Conservation (phyloP, 2,329 filamentous ascomycete genomes). For the Epichloe hybrida region DNA sequence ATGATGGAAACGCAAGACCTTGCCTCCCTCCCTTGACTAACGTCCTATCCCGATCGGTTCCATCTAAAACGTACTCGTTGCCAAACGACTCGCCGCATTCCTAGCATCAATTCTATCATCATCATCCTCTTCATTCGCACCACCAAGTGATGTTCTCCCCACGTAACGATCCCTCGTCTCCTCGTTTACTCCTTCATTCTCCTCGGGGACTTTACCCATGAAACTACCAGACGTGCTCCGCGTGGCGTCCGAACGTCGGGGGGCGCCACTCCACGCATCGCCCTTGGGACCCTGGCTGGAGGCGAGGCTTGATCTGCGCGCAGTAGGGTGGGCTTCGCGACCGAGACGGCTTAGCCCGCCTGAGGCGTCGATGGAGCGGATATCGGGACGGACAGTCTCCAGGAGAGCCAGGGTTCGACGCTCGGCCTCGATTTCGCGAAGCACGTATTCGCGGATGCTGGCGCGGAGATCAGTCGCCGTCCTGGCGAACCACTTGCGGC, state of each 20-base stretch:
- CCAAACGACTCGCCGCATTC: constrained; percentile 87
- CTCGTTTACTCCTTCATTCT: constrained; percentile 35
- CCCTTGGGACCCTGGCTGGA: constrained; percentile 91
- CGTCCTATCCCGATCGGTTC: no score
- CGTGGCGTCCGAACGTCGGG: constrained; percentile 61
- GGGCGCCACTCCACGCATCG: constrained; percentile 95
- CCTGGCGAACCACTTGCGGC: constrained; percentile 78
- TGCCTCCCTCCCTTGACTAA: no score
- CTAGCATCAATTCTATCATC: constrained; percentile 89
- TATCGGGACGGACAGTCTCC: constrained; percentile 87
- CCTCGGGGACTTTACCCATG: constrained; percentile 50
- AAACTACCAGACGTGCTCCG: constrained; percentile 65
- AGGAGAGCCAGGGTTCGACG: constrained; percentile 79
- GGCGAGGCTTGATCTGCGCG: constrained; percentile 61
- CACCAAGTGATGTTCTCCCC: neutral
- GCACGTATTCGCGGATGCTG: constrained; percentile 80
- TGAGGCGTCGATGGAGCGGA: constrained; percentile 80
- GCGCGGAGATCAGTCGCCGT: constrained; percentile 73
- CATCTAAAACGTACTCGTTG: constrained; percentile 74
- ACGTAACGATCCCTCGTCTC: constrained; percentile 14
- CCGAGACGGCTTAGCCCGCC: constrained; percentile 84
- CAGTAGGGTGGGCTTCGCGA: constrained; percentile 68
- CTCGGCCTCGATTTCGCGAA: constrained; percentile 92
- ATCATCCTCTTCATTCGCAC: constrained; percentile 59
- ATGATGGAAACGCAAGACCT: neutral